These are phyloP conservation scores for Sesbania bispinosa DNA, from an alignment of 306 rosid genomes.

Conservation along the genomic window DNA sequence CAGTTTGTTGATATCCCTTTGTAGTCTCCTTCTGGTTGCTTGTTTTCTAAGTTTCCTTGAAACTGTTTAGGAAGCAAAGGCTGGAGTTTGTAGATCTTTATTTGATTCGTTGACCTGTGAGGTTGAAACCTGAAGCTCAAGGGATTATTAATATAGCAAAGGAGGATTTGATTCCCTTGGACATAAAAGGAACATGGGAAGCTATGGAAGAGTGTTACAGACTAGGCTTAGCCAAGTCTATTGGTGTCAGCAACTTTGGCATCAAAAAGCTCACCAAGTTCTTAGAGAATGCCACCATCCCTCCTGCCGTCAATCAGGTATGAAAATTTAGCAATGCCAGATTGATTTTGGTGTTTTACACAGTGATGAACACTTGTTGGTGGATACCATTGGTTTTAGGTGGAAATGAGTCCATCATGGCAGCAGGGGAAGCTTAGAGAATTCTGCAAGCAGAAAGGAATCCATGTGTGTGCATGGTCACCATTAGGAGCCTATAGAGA, in stretches of 20 bases:
- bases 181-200: not conserved
- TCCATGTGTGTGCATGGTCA: constrained; percentile 37
- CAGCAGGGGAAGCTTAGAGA: too few relatives aligned
- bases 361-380: not conserved
- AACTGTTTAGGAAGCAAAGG: constrained; percentile 10
- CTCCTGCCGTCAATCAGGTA: constrained; percentile 18
- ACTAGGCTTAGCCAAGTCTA: not conserved
- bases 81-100: constrained; percentile 24
- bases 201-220: too few relatives aligned
- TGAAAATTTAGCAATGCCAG: not conserved
- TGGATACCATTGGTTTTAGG: not conserved
- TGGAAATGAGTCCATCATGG: constrained; percentile 7
- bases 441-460: constrained; percentile 23
- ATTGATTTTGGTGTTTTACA: not conserved
- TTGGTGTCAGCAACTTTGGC: not conserved
- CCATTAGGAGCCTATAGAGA: constrained; percentile 12
- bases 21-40: too few relatives aligned
- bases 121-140: constrained; percentile 6
- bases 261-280: too few relatives aligned
- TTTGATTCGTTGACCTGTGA: constrained; percentile 22
- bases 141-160: not conserved
- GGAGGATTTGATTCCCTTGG: not conserved
- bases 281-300: not conserved
- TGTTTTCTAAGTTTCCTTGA: too few relatives aligned
- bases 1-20: too few relatives aligned